Evolutionary conservation across 2,329 filamentous ascomycete species (phyloP), one percentile per base, ranked within the genome.

Genomic region (Diaporthe caulivora): DNA sequence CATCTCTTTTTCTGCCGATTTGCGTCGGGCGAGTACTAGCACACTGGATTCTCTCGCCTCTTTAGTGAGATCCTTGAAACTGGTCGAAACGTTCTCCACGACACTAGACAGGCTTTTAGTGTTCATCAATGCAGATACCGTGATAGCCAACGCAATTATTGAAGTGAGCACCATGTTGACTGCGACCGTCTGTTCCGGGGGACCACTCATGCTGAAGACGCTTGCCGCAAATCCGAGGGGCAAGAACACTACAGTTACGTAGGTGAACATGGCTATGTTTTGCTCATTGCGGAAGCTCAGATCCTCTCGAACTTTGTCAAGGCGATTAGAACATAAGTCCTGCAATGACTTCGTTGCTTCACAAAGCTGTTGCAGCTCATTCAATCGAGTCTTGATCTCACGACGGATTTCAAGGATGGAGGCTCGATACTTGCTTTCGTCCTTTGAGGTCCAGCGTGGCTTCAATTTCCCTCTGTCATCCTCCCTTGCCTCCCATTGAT

Each of bases 181-280:
- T 1, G 17, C 44, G 21, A 49, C 6, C 4, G 9, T 2, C 11
- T 21, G 3, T 15, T 24, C 37, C 29, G 8, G 62, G 44, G 6
- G 29, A 0, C 62, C 62, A 37, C 3, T 67, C 62, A 67, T 67
- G 29, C 62, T 67, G 42, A 51, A 67, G 6, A 67, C 24, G 8
- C 62, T 67, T 21, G 62, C 62, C 2, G 29, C 3, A 37, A 67
- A 65, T 0, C 60, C 60, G 10, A 67, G 44, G 4, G 62, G 62
- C 21, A 67, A 18, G 44, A 67, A 67, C 8, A 67, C 29, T 1
- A 51, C 62, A 9, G 44, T 67, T 11, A 51, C 62, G n/a, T 67
- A 67, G 0, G 62, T 51, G 29, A 67, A 51, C 24, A 15, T 40
- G 0, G 26, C 47, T 13, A 67, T 51, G 29, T 67, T 67, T n/a